phyloP scores from a whole-genome alignment of 331 rosid genomes.

The Acacia pycnantha region DNA sequence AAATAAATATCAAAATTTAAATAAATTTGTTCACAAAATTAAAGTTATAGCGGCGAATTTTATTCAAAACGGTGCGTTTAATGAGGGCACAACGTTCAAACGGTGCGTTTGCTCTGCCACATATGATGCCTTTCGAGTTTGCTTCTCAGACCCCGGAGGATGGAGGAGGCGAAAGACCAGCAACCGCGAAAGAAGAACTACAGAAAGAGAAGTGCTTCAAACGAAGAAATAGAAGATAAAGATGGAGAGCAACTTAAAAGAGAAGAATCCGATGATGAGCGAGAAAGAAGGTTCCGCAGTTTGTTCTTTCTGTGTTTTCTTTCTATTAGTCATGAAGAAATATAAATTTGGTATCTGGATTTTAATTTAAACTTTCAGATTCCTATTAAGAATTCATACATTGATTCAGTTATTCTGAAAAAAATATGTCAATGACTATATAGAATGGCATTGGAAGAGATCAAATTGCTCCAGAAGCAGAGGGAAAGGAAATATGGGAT shows the following conservation, averaged over 20 bases:
- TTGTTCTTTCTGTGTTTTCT: background rate
- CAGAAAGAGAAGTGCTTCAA: slow-evolving; percentile 52
- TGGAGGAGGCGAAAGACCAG: slow-evolving; percentile 40
- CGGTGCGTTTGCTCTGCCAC: slow-evolving; percentile 1
- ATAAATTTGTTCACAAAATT: too few species aligned
- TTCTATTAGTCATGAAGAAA: background rate
- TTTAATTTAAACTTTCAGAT: background rate
- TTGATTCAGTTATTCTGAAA: slow-evolving; percentile 2
- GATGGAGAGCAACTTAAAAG: slow-evolving; percentile 6
- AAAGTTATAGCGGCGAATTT: too few species aligned
- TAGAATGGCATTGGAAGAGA: slow-evolving; percentile 87
- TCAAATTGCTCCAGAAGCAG: slow-evolving; percentile 88
- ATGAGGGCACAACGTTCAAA: background rate
- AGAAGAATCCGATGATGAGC: slow-evolving; percentile 57
- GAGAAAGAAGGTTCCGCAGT: slow-evolving; percentile 58
- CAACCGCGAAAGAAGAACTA: slow-evolving; percentile 52
- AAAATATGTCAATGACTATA: background rate
- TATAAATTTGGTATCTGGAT: background rate
- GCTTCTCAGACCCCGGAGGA: background rate
- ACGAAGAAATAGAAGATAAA: slow-evolving; percentile 23
- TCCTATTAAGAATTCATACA: slow-evolving; percentile 24
- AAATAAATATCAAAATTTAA: too few species aligned
- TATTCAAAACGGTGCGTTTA: background rate
- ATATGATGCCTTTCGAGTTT: background rate
- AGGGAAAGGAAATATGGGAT: slow-evolving; percentile 87